Evolutionary conservation across 805 yeast genomes (phyloP).

Genomic region (Tetrapisispora fleetii): DNA sequence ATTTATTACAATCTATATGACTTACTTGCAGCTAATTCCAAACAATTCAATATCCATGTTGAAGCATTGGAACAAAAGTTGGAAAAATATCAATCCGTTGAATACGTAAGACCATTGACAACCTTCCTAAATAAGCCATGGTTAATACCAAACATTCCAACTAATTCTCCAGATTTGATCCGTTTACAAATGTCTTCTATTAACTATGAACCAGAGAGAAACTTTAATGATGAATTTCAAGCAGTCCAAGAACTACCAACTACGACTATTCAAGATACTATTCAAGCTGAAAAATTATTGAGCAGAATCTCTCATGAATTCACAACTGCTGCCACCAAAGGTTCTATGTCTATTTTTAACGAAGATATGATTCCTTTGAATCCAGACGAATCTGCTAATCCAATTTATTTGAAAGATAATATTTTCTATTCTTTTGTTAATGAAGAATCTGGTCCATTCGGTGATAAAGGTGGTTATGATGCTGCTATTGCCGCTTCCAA

Average conservation of each 20-base stretch:
- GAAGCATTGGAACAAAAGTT: slow-evolving; percentile 41
- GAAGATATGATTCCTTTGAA: slow-evolving; percentile 73
- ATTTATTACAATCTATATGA: slow-evolving; percentile 42
- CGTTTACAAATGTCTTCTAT: slow-evolving; percentile 41
- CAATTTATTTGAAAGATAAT: slow-evolving; percentile 68
- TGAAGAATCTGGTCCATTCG: slow-evolving; percentile 50
- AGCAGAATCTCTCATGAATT: slow-evolving; percentile 68
- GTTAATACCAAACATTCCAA: slow-evolving; percentile 36
- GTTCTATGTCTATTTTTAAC: slow-evolving; percentile 65
- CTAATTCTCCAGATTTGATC: slow-evolving; percentile 43
- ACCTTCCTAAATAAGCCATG: slow-evolving; percentile 64
- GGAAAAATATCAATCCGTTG: slow-evolving; percentile 38
- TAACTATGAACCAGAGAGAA: slow-evolving; percentile 38
- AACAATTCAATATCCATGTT: slow-evolving; percentile 46
- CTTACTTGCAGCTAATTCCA: slow-evolving; percentile 56
- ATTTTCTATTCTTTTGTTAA: slow-evolving; percentile 77
- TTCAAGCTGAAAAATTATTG: slow-evolving; percentile 65
- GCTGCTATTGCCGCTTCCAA: slow-evolving; percentile 75
- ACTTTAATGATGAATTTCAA: slow-evolving; percentile 90
- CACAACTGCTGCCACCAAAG: slow-evolving; percentile 61
- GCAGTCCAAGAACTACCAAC: slow-evolving; percentile 63
- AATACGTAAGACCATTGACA: slow-evolving; percentile 53
- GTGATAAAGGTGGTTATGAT: slow-evolving; percentile 63
- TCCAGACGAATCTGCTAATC: slow-evolving; percentile 59
- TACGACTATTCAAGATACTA: slow-evolving; percentile 49